These are phyloP conservation scores for Erysimum pusillum DNA, from an alignment of 441 rosid species.

Conservation along the genomic window DNA sequence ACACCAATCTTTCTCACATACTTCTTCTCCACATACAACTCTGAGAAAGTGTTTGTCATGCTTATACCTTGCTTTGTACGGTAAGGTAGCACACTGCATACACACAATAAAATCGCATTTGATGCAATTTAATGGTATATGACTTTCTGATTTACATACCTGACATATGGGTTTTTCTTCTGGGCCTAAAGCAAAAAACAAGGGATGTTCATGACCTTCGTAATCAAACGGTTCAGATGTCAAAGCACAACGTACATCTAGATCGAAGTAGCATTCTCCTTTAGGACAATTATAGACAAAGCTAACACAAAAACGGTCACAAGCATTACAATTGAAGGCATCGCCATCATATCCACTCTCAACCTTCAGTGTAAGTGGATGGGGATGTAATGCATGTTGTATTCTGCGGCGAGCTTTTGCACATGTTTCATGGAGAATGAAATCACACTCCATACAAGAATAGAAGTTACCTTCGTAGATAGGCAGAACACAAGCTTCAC, in stretches of 20 bases:
- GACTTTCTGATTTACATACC: background rate
- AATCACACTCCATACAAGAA: background rate
- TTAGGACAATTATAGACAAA: background rate
- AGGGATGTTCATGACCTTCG: background rate
- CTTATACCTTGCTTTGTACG: conserved; percentile 1
- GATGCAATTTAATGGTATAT: background rate
- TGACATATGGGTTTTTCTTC: background rate
- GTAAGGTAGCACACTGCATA: background rate
- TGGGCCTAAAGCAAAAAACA: background rate
- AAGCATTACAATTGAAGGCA: too few relatives aligned
- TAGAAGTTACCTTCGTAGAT: background rate
- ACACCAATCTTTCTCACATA: background rate
- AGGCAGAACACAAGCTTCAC: background rate
- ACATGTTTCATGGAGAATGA: background rate
- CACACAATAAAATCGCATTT: background rate
- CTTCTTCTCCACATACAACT: background rate
- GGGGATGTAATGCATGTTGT: background rate
- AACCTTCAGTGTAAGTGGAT: background rate
- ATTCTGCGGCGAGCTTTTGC: background rate
- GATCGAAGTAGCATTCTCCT: background rate
- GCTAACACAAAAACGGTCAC: background rate
- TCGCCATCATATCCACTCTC: too few relatives aligned
- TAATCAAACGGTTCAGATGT: background rate
- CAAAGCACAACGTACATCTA: background rate
- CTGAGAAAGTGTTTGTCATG: background rate